Percentiles rank a stretch among this genome's conserved stretches.
Conservation (phyloP, 2,329 filamentous ascomycete genomes). For the Purpureocillium lavendulum region DNA sequence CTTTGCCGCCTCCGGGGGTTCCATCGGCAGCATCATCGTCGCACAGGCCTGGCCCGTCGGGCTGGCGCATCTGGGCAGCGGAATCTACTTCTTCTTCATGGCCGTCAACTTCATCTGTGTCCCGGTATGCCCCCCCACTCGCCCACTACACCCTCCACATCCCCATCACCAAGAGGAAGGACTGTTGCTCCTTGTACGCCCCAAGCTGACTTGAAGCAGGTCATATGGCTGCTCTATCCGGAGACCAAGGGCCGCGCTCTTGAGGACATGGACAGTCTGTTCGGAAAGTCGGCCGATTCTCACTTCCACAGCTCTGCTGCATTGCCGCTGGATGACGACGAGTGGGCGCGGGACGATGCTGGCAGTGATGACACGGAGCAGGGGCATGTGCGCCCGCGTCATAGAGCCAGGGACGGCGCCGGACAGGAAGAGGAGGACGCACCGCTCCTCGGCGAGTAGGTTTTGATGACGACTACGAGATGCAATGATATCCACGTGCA, state of each 20-base stretch:
- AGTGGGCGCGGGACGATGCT: background rate
- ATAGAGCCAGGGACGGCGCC: too few relatives aligned
- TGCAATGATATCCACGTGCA: too few relatives aligned
- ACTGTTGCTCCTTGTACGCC: too few relatives aligned
- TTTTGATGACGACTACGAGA: too few relatives aligned
- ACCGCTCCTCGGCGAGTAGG: too few relatives aligned
- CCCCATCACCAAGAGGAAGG: too few relatives aligned
- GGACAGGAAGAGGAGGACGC: too few relatives aligned
- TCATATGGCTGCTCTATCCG: slow-evolving; percentile 33
- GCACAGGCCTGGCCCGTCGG: slow-evolving; percentile 49
- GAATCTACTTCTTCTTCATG: slow-evolving; percentile 52
- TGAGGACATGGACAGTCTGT: slow-evolving; percentile 37
- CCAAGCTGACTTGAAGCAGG: slow-evolving; percentile 12
- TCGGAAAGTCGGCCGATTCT: slow-evolving; percentile 14
- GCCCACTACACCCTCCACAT: too few relatives aligned
- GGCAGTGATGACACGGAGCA: too few relatives aligned
- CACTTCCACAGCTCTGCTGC: background rate
- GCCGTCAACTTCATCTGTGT: slow-evolving; percentile 8
- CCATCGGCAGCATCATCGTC: slow-evolving; percentile 46
- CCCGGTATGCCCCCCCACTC: slow-evolving; percentile 5
- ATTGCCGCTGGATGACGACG: background rate
- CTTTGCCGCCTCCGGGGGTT: slow-evolving; percentile 43
- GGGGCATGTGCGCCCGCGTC: too few relatives aligned
- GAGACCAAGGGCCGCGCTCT: slow-evolving; percentile 33
- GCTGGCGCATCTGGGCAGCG: slow-evolving; percentile 38